Evolutionary conservation across 371 early-diverging fungal genomes (phyloP).

Genomic region (Phascolomyces articulosus): DNA sequence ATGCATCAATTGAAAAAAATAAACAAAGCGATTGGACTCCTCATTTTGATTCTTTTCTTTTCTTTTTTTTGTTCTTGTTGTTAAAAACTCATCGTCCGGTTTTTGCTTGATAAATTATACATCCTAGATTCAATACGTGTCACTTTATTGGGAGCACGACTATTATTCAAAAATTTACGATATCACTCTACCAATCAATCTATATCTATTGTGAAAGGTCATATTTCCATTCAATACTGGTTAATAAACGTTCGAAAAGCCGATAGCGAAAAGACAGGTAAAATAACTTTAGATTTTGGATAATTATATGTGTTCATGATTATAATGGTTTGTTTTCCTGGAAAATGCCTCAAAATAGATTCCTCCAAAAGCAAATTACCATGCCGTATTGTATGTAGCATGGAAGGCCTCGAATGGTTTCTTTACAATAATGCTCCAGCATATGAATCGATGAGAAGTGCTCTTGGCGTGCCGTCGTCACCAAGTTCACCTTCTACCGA

Average conservation of each 20-base stretch:
- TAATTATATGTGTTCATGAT: neutral
- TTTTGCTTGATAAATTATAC: neutral
- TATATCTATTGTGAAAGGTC: constrained; percentile 76
- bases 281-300: neutral
- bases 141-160: constrained; percentile 76
- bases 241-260: constrained; percentile 63
- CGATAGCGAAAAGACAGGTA: constrained; percentile 30
- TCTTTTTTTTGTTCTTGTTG: neutral
- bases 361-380: constrained; percentile 32
- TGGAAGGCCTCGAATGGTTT: constrained; percentile 86
- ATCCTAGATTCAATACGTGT: constrained; percentile 75
- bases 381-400: constrained; percentile 71
- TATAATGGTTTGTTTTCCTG: too few relatives aligned
- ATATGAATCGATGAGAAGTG: constrained; percentile 66
- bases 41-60: too few relatives aligned
- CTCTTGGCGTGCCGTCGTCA: constrained; percentile 45
- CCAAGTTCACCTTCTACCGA: neutral
- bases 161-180: constrained; percentile 80
- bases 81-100: neutral
- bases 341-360: too few relatives aligned
- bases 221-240: constrained; percentile 83
- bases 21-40: neutral
- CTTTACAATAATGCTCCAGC: constrained; percentile 82
- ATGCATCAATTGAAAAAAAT: neutral
- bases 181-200: constrained; percentile 79